phyloP scores from a whole-genome alignment of 1,139 yeast genomes.

The Candida tetrigidarum region DNA sequence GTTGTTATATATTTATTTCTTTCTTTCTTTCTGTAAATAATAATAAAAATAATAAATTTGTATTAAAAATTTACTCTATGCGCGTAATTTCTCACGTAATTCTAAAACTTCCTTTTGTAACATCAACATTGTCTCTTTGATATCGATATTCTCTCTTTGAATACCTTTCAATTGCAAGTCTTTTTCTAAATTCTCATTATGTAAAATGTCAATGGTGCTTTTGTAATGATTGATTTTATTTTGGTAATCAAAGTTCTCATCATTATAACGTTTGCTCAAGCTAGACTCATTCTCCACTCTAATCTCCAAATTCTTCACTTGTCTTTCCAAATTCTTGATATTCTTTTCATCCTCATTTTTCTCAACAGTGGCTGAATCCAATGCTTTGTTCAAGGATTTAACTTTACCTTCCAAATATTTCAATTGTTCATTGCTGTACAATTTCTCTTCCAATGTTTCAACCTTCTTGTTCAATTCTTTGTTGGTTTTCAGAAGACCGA shows the following conservation, averaged over 20 bases:
- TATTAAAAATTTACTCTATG: neutral
- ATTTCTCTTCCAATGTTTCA: conserved; percentile 41
- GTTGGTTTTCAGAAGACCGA: conserved; percentile 41
- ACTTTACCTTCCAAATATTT: conserved; percentile 50
- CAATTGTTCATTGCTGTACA: conserved; percentile 50
- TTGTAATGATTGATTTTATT: conserved; percentile 44
- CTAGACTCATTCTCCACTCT: conserved; percentile 40
- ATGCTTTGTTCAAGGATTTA: conserved; percentile 30
- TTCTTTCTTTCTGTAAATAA: conserved; percentile 1
- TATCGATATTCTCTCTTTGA: conserved; percentile 47
- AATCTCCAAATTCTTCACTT: conserved; percentile 40
- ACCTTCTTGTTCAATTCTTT: conserved; percentile 39
- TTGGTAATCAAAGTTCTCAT: conserved; percentile 51
- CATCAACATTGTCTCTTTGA: conserved; percentile 55
- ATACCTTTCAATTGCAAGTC: conserved; percentile 37
- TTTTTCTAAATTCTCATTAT: conserved; percentile 45
- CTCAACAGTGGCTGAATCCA: conserved; percentile 35
- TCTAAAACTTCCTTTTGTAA: conserved; percentile 69
- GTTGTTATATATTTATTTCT: conserved; percentile 7
- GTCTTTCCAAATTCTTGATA: conserved; percentile 36
- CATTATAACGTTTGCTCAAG: conserved; percentile 47
- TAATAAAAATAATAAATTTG: too few relatives aligned
- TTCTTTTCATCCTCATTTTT: conserved; percentile 36
- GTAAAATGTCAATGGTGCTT: conserved; percentile 38
- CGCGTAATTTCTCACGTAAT: conserved; percentile 50